These are phyloP conservation scores for Plasmodium sp. DNA, from an alignment of 169 alveolate species.

Conservation along the genomic window DNA sequence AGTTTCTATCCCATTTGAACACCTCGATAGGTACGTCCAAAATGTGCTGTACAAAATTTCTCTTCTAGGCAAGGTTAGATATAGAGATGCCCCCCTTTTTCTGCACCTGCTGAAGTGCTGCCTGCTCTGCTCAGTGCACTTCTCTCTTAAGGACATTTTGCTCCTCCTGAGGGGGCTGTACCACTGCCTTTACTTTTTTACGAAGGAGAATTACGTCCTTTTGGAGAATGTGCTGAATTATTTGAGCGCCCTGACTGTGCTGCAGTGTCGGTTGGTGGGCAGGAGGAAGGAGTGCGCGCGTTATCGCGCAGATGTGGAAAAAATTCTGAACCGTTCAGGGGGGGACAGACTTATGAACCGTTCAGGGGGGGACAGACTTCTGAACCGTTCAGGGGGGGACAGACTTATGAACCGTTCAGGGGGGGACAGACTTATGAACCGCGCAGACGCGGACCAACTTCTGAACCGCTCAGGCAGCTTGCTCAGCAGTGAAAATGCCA, in stretches of 20 bases:
- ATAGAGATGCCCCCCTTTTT: constrained; percentile 12
- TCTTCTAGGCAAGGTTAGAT: constrained; percentile 28
- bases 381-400: neutral
- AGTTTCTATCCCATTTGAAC: neutral
- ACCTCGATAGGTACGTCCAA: neutral
- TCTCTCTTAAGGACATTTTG: constrained; percentile 18
- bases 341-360: too few relatives aligned
- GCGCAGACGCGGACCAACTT: neutral
- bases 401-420: too few relatives aligned
- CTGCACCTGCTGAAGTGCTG: constrained; percentile 11
- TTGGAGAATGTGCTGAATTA: constrained; percentile 35
- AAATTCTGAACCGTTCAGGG: neutral
- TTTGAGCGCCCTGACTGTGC: constrained; percentile 15
- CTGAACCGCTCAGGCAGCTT: neutral
- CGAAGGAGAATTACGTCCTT: constrained; percentile 36
- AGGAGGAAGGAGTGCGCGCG: neutral
- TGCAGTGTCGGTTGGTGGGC: neutral
- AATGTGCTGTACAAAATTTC: constrained; percentile 7
- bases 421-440: neutral
- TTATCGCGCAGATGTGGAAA: neutral
- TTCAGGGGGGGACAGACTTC: too few relatives aligned
- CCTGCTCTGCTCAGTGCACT: constrained; percentile 14
- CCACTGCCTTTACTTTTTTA: constrained; percentile 7
- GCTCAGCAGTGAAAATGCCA: neutral
- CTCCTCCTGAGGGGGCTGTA: constrained; percentile 5